These are phyloP conservation scores for Luffa acutangula DNA, from an alignment of 306 rosid genomes.

Conservation along the genomic window DNA sequence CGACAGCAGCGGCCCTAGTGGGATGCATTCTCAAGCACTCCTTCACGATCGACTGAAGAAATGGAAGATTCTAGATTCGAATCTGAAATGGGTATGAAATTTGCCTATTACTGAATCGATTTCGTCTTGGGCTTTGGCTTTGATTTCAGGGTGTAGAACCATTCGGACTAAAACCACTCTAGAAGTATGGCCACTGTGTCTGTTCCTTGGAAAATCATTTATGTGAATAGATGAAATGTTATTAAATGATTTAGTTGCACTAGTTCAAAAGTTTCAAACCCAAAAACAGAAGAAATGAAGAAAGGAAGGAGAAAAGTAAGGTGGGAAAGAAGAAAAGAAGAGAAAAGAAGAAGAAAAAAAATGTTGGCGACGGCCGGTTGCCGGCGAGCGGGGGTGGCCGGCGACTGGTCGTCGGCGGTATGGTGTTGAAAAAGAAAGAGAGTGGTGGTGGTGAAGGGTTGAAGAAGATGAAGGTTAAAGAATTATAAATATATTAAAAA, in stretches of 20 bases:
- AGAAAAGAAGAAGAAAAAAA: no score
- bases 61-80: constrained; percentile 25
- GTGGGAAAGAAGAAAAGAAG: no score
- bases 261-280: neutral
- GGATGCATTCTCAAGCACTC: constrained; percentile 37
- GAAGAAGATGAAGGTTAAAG: no score
- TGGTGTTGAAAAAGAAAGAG: no score
- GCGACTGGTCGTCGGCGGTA: no score
- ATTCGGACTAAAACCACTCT: constrained; percentile 33
- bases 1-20: constrained; percentile 38
- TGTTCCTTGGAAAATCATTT: constrained; percentile 41
- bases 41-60: constrained; percentile 29
- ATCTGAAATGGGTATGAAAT: constrained; percentile 8
- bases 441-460: no score
- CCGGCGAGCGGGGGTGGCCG: no score
- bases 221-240: neutral
- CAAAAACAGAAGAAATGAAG: no score
- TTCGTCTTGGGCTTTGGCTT: constrained; percentile 22
- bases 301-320: no score
- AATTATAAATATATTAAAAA: no score
- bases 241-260: neutral
- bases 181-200: constrained; percentile 32
- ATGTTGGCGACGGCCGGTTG: no score
- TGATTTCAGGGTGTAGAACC: constrained; percentile 30
- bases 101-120: constrained; percentile 16